Conservation (phyloP, 2,329 filamentous ascomycete species). For the Colletotrichum sublineola region DNA sequence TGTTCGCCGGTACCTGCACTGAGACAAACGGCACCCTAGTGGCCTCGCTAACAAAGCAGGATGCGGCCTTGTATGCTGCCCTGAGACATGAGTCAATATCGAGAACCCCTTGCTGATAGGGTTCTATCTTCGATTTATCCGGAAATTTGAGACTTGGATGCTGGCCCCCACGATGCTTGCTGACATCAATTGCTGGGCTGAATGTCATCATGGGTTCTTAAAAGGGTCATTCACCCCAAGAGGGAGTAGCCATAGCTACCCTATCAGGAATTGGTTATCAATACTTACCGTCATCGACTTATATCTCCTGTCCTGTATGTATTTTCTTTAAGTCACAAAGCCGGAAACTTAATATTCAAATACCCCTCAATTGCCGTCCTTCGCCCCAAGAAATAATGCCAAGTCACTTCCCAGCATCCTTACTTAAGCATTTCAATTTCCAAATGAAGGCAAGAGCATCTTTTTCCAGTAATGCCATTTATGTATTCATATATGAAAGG, state of each 20-base stretch:
- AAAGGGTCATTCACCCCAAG: background rate
- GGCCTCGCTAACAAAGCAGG: conserved; percentile 43
- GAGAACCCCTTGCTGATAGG: conserved; percentile 10
- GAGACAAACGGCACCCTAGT: conserved; percentile 52
- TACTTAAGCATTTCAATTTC: background rate
- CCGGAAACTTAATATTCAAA: background rate
- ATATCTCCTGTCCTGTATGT: accelerated
- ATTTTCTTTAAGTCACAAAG: background rate
- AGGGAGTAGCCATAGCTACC: accelerated
- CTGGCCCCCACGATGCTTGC: background rate
- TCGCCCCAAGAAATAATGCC: background rate
- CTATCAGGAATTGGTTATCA: accelerated
- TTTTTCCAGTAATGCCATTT: too few species aligned
- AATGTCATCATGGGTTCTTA: conserved; percentile 27
- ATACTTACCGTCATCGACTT: background rate
- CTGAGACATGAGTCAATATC: conserved; percentile 44
- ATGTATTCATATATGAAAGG: background rate
- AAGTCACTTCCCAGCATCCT: background rate
- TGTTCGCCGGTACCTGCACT: conserved; percentile 35
- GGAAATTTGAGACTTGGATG: conserved; percentile 24
- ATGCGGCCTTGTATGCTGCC: background rate
- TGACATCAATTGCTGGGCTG: background rate
- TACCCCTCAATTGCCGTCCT: accelerated
- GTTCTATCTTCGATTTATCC: conserved; percentile 20
- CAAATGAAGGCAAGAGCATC: background rate